Evolutionary conservation across 768 basidiomycete species (phyloP).

Genomic region (Lactarius deliciosus): DNA sequence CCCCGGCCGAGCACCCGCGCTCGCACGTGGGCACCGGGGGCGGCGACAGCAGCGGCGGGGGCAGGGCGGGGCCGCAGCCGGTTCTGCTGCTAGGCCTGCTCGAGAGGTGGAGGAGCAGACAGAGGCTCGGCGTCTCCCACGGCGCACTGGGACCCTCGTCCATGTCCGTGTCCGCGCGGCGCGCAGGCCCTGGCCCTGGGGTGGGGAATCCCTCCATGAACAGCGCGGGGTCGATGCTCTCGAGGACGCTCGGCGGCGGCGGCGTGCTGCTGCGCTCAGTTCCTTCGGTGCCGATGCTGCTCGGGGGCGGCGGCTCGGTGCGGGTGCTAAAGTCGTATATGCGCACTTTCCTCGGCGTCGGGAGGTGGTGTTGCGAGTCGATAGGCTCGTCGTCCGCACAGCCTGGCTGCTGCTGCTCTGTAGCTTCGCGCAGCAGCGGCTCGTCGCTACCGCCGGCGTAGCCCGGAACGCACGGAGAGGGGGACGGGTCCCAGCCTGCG

Average conservation of each 20-base stretch:
- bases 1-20: neutral
- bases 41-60: neutral
- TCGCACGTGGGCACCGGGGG: too few species aligned
- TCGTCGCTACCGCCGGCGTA: neutral
- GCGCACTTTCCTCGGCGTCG: conserved; percentile 5
- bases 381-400: neutral
- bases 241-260: neutral
- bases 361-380: conserved; percentile 7
- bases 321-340: neutral
- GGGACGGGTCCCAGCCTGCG: conserved; percentile 13
- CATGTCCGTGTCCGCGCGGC: too few species aligned
- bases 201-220: conserved; percentile 9
- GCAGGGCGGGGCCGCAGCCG: neutral
- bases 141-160: neutral
- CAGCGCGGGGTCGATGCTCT: conserved; percentile 25
- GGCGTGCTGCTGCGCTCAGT: neutral
- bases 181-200: neutral
- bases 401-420: neutral
- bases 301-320: neutral
- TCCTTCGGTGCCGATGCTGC: neutral
- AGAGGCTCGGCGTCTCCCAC: neutral
- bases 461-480: conserved; percentile 3
- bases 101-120: neutral
- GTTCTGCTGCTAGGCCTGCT: neutral
- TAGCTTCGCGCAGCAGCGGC: neutral